Conservation (phyloP, 805 yeast genomes). For the Priceomyces haplophilus region DNA sequence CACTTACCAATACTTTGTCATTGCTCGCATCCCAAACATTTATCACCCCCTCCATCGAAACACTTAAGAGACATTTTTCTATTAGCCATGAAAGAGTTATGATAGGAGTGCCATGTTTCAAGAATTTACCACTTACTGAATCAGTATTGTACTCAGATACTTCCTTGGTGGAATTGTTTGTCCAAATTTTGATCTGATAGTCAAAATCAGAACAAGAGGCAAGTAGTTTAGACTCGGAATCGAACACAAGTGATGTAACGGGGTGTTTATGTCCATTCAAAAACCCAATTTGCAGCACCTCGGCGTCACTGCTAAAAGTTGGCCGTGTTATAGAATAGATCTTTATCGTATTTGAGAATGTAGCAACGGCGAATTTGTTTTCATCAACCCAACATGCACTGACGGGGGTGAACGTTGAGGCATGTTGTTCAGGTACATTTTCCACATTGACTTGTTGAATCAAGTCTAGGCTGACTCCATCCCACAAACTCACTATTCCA, state of each 20-base stretch:
- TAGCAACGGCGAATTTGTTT: constrained; percentile 68
- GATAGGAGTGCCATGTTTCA: constrained; percentile 53
- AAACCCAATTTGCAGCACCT: constrained; percentile 27
- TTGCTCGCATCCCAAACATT: constrained; percentile 61
- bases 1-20: constrained; percentile 23
- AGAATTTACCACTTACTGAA: constrained; percentile 10
- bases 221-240: constrained; percentile 48
- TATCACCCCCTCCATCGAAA: constrained; percentile 69
- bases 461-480: constrained; percentile 42
- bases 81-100: constrained; percentile 55
- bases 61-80: constrained; percentile 39
- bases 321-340: constrained; percentile 44
- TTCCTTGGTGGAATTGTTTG: constrained; percentile 55
- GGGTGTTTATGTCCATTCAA: constrained; percentile 62
- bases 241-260: constrained; percentile 56
- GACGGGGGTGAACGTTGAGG: constrained; percentile 15
- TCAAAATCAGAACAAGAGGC: constrained; percentile 76
- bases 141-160: constrained; percentile 32
- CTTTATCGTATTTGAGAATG: constrained; percentile 49
- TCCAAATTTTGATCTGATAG: constrained; percentile 70
- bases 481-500: constrained; percentile 57
- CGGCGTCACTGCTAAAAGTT: constrained; percentile 7
- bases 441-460: constrained; percentile 24
- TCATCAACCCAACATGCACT: constrained; percentile 76
- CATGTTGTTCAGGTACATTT: constrained; percentile 3